Evolutionary conservation across 345 rosid genomes (phyloP).

Genomic region (Corchorus capsularis): DNA sequence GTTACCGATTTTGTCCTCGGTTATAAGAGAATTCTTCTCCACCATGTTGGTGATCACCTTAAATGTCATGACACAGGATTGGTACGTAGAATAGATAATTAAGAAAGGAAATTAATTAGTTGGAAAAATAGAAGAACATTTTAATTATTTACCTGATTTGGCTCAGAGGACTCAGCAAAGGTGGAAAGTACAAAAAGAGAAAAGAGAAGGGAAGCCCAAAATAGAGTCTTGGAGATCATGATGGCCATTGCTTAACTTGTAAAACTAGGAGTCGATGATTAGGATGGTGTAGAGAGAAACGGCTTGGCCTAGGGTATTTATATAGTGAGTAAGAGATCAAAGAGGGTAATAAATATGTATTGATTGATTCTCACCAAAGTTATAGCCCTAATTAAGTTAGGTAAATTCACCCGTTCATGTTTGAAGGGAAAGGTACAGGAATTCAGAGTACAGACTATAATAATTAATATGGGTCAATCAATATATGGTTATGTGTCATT

Average conservation of each 20-base stretch:
- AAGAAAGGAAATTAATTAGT: not conserved
- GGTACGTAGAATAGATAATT: not conserved
- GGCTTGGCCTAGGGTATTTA: conserved; percentile 9
- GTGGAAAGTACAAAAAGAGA: conserved; percentile 47
- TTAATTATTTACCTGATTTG: not conserved
- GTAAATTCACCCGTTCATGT: not conserved
- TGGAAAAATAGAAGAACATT: not conserved
- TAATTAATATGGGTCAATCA: not conserved
- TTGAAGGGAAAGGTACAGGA: conserved; percentile 8
- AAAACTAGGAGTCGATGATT: not conserved
- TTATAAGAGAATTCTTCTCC: not conserved
- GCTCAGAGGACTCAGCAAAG: conserved; percentile 22
- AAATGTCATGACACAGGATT: not conserved
- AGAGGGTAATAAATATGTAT: too few species aligned
- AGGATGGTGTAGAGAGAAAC: not conserved
- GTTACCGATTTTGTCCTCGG: conserved; percentile 7
- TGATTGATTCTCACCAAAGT: not conserved
- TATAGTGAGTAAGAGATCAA: not conserved
- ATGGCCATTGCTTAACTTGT: conserved; percentile 41
- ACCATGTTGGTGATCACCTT: conserved; percentile 4
- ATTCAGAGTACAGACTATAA: too few species aligned
- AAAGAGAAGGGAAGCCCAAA: conserved; percentile 46
- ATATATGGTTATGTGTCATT: not conserved
- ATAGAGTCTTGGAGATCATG: conserved; percentile 30
- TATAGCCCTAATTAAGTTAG: not conserved